Evolutionary conservation across 2,329 filamentous ascomycete species (phyloP), one percentile per base, ranked within the genome.

Genomic region (Ophiostoma piceae): DNA sequence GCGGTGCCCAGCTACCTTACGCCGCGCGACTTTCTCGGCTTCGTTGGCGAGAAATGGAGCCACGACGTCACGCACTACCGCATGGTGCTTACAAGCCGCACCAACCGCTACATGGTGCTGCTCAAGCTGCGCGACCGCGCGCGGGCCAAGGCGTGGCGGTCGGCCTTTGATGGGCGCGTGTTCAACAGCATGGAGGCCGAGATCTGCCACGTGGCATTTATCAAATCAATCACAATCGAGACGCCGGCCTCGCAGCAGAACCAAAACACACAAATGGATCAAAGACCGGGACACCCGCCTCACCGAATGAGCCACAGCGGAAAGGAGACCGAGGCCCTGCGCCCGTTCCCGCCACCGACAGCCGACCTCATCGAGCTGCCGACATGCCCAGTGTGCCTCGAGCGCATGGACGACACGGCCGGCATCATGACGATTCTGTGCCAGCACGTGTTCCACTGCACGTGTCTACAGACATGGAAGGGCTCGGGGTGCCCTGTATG

Each of bases 371-470:
- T 97, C 69, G 95, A 99, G 80, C 82, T 99, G 14, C 95, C 95
- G 1, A 98, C 95, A 1, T 99, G 95, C 74, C 94, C 95, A 0
- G 95, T 99, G 11, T 99, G 95, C 74, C 85, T 99, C 5, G 95
- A 99, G 78, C 90, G 94, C 66, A 99, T 99, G 95, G 95, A 99
- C 76, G 94, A 98, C 78, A 97, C 94, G 0, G 96, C 93, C 0
- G 95, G 95, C 0, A 83, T 99, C 2, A 87, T 99, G 77, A 99
- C 95, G 0, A 98, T 98, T 57, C 89, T 96, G 39, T 99, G 95
- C 77, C 94, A 98, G 76, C 95, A 99, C 76, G 92, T 98, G 68
- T 99, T 99, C 77, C 95, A 99, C 78, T 98, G 95, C 77, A 94
- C 90, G 1, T 99, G 95, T 79, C 84, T 99, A 0, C 92, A 97